A percentile compares a stretch with the other conserved stretches of the same genome.
Evolutionary conservation across 2,329 filamentous ascomycete species (phyloP).

Genomic region (Chrysoporthe puriensis): DNA sequence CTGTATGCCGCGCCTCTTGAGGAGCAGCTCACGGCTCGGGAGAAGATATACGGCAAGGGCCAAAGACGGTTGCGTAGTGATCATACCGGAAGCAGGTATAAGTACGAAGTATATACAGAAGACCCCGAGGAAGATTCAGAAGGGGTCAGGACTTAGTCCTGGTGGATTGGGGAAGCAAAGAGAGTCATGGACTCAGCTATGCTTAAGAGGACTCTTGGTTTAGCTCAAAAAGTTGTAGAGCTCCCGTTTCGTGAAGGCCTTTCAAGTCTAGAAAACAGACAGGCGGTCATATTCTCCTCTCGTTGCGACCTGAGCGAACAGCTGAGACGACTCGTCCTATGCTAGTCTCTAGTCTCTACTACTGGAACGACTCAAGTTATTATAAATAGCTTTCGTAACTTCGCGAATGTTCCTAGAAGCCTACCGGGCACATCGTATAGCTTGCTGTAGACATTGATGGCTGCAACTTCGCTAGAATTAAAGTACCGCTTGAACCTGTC

Average conservation of each 20-base stretch:
- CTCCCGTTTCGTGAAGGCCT: not conserved
- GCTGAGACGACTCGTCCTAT: too few species aligned
- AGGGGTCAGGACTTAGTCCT: not conserved
- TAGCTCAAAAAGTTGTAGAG: not conserved
- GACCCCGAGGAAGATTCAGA: not conserved
- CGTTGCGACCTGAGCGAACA: too few species aligned
- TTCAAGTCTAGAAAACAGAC: too few species aligned
- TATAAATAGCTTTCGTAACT: too few species aligned
- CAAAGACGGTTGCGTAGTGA: conserved; percentile 60
- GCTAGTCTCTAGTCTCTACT: too few species aligned
- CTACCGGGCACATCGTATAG: too few species aligned
- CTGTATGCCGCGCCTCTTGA: conserved; percentile 40
- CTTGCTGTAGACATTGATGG: too few species aligned
- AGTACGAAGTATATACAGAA: conserved; percentile 64
- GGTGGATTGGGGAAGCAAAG: not conserved
- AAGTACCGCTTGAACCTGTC: too few species aligned
- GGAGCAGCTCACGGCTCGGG: conserved; percentile 53
- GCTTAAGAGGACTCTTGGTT: not conserved
- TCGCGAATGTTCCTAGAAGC: too few species aligned
- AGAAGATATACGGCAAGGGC: conserved; percentile 65
- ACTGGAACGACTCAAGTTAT: too few species aligned
- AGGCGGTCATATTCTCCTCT: too few species aligned
- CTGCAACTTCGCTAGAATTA: too few species aligned
- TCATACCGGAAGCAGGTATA: conserved; percentile 62
- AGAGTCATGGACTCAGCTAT: not conserved